Base-by-base conservation (phyloP, 2,329 filamentous ascomycete genomes). In the Colletotrichum acutatum region DNA sequence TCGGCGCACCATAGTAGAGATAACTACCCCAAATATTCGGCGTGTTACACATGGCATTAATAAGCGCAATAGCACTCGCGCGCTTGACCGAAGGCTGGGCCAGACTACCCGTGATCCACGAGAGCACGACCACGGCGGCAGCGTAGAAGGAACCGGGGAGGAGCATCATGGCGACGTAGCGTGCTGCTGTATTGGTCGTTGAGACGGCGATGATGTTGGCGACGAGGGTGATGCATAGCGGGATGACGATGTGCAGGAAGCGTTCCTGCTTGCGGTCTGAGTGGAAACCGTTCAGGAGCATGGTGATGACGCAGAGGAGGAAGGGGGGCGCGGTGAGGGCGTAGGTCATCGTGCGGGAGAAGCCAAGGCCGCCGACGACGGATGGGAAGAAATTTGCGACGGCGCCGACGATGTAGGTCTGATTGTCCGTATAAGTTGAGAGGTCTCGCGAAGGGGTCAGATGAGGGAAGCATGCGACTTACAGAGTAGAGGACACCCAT, bases 191-290 rank as follows among this genome's bases (percentile, higher is more conserved):
- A 4, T 84, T 80, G 0, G 86, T 90, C 0, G 92, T 94, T 0
- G 90, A 84, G 1, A 91, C 92, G 12, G 90, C 90, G 60, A 94
- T 85, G 76, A 95, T 91, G 82, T 93, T 94, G 1, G 90, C 89
- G 0, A 83, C 83, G 2, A 94, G 84, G 16, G 90, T 89, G 53
- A 94, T 83, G 70, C 85, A 87, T 12, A 94, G 84, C 0, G 93
- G 92, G 1, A 90, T 71, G 0, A 86, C 86, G 71, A 94, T 87
- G 80, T 95, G 93, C 78, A 89, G 90, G 80, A 91, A 94, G 3
- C 92, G 88, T 80, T 95, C 93, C 28, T 91, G 91, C 0, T 91
- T 93, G 58, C 86, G 87, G 80, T 94, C 93, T 14, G 92, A 91
- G 79, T 94, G 91, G 86, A 89, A 91, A 14, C 80, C 78, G 74